Base-by-base conservation (phyloP, 1,139 yeast species). In the Sugiyamaella xylanicola region DNA sequence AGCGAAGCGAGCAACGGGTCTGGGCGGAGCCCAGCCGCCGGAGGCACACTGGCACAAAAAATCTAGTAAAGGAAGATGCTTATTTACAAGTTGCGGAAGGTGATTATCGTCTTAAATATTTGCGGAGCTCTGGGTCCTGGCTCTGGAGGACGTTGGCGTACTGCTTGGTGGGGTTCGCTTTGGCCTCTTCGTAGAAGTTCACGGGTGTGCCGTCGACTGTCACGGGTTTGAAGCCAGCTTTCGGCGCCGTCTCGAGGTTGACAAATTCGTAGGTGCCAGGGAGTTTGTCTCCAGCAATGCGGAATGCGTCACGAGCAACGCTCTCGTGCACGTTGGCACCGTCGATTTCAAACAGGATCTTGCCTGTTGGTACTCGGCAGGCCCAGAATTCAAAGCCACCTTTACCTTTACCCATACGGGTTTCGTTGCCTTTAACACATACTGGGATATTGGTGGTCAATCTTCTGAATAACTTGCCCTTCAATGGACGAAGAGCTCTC, bases 361-460 rank as follows among this genome's bases (percentile, higher is more conserved):
- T 91, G 2, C 99, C 99, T 0, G 97, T 91, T 47, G 99, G 96
- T 17, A 93, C 93, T 67, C 99, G 83, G 44, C 86, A 88, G 62
- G 96, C 96, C 98, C 98, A 95, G 76, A 90, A 95, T 66, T 91
- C 96, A 70, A 93, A 92, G 0, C 95, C 86, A 73, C 99, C 99
- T 74, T 93, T 93, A 77, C 99, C 99, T 74, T 95, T 93, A 78
- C 99, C 99, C 99, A 93, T 93, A 85, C 99, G 93, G 17, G 97
- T 90, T 72, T 93, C 97, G 72, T 95, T 93, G 77, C 99, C 99
- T 76, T 93, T 93, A 57, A 89, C 84, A 74, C 97, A 92, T 19
- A 93, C 96, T 0, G 98, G 95, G 57, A 90, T 81, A 71, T 88
- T 86, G 49, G 97, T 87, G 50, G 86, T 84, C 60, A 92, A 78